Percentiles rank a stretch among this genome's conserved stretches.
phyloP scores from a whole-genome alignment of 192 early-diverging fungal genomes.

The Coemansia umbellata region DNA sequence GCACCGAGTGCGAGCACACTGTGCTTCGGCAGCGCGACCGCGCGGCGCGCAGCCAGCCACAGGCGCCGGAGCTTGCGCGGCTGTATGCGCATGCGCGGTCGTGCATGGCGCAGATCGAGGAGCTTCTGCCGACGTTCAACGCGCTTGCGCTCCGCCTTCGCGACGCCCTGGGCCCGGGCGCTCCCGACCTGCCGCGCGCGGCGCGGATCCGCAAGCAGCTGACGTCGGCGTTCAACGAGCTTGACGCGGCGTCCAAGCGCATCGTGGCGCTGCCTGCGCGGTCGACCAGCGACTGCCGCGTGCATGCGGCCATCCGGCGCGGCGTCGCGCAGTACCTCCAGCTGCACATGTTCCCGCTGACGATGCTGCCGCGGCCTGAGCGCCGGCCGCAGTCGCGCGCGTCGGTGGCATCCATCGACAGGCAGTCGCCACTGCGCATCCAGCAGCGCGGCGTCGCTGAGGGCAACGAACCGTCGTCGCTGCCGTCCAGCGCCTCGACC shows the following conservation, averaged over 20 bases:
- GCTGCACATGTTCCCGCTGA: slow-evolving; percentile 73
- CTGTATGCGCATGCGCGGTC: slow-evolving; percentile 10
- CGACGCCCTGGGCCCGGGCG: not conserved
- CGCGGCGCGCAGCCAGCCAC: slow-evolving; percentile 30
- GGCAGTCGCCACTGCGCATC: slow-evolving; percentile 1
- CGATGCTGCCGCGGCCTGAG: slow-evolving; percentile 62
- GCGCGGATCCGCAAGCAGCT: slow-evolving; percentile 60
- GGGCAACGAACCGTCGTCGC: not conserved
- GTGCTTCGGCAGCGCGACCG: slow-evolving; percentile 54
- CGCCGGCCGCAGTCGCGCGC: slow-evolving; percentile 20
- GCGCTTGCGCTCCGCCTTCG: slow-evolving; percentile 8
- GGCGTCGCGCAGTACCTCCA: slow-evolving; percentile 69
- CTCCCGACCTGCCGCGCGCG: slow-evolving; percentile 54
- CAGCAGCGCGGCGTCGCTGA: not conserved
- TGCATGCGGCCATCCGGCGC: slow-evolving; percentile 62
- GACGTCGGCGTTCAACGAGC: slow-evolving; percentile 59
- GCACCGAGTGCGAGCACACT: slow-evolving; percentile 55
- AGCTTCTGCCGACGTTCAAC: slow-evolving; percentile 30
- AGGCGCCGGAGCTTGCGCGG: slow-evolving; percentile 19
- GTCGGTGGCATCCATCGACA: not conserved
- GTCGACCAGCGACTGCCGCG: slow-evolving; percentile 50
- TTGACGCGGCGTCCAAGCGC: slow-evolving; percentile 61
- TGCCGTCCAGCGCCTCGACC: slow-evolving; percentile 19
- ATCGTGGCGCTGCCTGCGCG: slow-evolving; percentile 54
- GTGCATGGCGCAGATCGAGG: slow-evolving; percentile 27